Conservation (phyloP, 176 grass and related monocot species). For the Rhynchospora pubera region DNA sequence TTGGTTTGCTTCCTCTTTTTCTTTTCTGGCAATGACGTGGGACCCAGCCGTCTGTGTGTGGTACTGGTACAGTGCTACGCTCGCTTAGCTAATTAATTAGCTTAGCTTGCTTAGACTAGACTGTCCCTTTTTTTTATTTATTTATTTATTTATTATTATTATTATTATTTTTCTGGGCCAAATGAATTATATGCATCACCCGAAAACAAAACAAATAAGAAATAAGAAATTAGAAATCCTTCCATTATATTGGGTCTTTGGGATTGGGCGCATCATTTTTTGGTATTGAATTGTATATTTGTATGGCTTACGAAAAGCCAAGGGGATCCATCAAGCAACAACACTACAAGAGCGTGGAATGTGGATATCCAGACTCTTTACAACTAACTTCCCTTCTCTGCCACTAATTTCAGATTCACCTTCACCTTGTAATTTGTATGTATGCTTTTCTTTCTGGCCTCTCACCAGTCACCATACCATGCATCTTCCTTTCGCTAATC, state of each 20-base stretch:
- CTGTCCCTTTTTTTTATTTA: too few species aligned
- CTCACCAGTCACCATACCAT: too few species aligned
- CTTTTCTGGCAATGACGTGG: constrained; percentile 3
- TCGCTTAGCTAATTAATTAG: too few species aligned
- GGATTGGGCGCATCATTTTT: not conserved
- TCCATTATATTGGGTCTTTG: too few species aligned
- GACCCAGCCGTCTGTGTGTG: not conserved
- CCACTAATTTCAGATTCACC: too few species aligned
- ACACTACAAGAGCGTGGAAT: not conserved
- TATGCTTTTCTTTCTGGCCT: too few species aligned
- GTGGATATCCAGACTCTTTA: not conserved
- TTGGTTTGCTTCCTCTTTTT: constrained; percentile 4
- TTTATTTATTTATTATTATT: not conserved
- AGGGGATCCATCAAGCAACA: not conserved
- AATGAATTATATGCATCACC: not conserved
- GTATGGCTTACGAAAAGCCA: not conserved
- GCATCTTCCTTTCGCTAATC: too few species aligned
- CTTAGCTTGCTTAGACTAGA: too few species aligned
- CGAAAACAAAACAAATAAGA: not conserved
- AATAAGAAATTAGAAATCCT: too few species aligned
- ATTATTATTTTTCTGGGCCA: not conserved
- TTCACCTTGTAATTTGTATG: too few species aligned
- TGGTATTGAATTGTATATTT: too few species aligned
- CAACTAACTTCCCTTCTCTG: too few species aligned
- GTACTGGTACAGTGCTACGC: not conserved